These are phyloP conservation scores for Aureobasidium sp. DNA, from an alignment of 2,329 filamentous ascomycete genomes.

Conservation along the genomic window DNA sequence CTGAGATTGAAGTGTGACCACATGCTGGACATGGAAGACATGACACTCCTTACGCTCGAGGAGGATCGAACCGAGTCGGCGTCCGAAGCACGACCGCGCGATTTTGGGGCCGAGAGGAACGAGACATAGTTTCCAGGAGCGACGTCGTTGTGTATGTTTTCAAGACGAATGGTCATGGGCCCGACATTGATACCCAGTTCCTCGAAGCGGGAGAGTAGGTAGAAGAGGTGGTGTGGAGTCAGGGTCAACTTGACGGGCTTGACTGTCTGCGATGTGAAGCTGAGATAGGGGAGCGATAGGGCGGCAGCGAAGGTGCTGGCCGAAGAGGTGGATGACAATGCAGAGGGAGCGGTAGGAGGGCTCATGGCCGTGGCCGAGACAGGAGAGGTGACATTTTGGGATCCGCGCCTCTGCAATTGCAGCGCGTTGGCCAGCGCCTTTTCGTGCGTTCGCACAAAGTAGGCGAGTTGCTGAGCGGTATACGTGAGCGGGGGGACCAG, in stretches of 20 bases:
- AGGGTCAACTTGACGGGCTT: constrained; percentile 88
- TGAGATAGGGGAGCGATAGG: constrained; percentile 76
- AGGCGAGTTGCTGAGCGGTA: constrained; percentile 71
- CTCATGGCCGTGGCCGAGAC: constrained; percentile 35
- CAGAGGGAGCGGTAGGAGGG: constrained; percentile 44
- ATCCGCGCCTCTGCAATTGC: constrained; percentile 67
- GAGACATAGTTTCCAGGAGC: constrained; percentile 91
- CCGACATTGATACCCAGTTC: constrained; percentile 84
- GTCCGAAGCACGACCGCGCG: constrained; percentile 71
- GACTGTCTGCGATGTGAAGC: constrained; percentile 72
- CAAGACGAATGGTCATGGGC: constrained; percentile 90
- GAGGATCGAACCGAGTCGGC: constrained; percentile 89
- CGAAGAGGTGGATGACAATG: constrained; percentile 64
- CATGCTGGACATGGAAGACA: constrained; percentile 90
- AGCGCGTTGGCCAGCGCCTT: constrained; percentile 94
- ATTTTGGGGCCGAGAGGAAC: constrained; percentile 76
- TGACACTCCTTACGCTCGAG: constrained; percentile 91
- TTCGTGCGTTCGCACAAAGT: constrained; percentile 94
- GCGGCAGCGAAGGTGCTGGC: constrained; percentile 69
- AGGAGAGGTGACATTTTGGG: constrained; percentile 42
- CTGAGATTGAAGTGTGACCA: constrained; percentile 85
- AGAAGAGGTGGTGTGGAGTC: constrained; percentile 94
- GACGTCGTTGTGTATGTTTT: constrained; percentile 84
- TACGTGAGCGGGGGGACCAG: constrained; percentile 6
- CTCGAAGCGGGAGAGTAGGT: constrained; percentile 89